phyloP scores from a whole-genome alignment of 2,329 filamentous ascomycete species.

The Arthrobotrys conoides region DNA sequence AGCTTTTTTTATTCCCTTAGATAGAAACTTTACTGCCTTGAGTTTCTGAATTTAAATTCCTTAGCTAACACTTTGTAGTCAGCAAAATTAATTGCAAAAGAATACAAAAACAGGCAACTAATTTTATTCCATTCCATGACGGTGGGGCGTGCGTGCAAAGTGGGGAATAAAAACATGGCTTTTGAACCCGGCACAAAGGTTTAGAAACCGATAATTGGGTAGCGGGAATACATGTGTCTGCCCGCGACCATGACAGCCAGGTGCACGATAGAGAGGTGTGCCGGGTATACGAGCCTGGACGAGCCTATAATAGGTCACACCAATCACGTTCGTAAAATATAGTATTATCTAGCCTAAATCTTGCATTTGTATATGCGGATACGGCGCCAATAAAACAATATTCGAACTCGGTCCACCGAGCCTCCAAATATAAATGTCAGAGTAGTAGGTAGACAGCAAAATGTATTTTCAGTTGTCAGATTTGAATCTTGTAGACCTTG shows the following conservation, averaged over 20 bases:
- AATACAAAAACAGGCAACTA: not conserved
- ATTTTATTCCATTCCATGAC: not conserved
- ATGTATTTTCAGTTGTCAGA: slow-evolving; percentile 27
- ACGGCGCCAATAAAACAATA: slow-evolving; percentile 25
- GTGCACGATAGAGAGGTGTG: slow-evolving; percentile 31
- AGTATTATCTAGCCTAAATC: slow-evolving; percentile 51
- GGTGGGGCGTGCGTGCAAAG: not conserved
- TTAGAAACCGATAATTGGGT: slow-evolving; percentile 12
- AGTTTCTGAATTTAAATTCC: not conserved
- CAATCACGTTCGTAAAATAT: slow-evolving; percentile 38
- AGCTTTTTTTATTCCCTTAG: not conserved
- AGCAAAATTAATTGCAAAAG: not conserved
- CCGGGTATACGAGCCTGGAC: slow-evolving; percentile 52
- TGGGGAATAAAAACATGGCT: slow-evolving; percentile 17
- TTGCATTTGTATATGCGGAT: slow-evolving; percentile 50
- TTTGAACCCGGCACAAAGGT: slow-evolving; percentile 29
- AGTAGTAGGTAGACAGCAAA: not conserved
- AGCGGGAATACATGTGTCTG: slow-evolving; percentile 37
- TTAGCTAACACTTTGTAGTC: not conserved
- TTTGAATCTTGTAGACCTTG: slow-evolving; percentile 10
- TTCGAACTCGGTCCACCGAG: slow-evolving; percentile 10
- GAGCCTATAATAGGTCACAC: slow-evolving; percentile 36
- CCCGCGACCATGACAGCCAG: slow-evolving; percentile 7
- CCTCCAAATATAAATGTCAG: slow-evolving; percentile 30
- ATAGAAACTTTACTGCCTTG: not conserved